Conservation (phyloP, 345 rosid species). For the Hypericum perforatum region DNA sequence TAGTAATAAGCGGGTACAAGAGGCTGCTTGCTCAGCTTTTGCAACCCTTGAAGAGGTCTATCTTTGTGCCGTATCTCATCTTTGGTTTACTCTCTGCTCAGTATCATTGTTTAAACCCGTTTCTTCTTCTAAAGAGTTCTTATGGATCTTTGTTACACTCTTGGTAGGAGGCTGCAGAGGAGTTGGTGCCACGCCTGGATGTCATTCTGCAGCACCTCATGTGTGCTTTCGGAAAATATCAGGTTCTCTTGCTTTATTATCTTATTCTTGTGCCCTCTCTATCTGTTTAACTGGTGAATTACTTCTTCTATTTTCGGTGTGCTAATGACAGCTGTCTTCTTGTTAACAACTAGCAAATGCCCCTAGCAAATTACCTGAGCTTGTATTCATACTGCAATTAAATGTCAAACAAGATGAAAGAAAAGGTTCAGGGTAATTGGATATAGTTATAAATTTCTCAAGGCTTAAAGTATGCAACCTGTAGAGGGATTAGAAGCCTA, state of each 20-base stretch:
- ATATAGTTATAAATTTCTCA: too few species aligned
- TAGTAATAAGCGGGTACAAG: slow-evolving; percentile 91
- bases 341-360: too few species aligned
- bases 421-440: too few species aligned
- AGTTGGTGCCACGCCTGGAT: slow-evolving; percentile 68
- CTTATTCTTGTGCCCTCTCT: neutral
- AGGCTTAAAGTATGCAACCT: too few species aligned
- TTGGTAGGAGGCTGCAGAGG: slow-evolving; percentile 82
- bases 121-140: too few species aligned
- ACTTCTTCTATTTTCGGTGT: too few species aligned
- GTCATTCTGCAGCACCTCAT: slow-evolving; percentile 86
- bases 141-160: slow-evolving; percentile 8
- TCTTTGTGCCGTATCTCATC: slow-evolving; percentile 7
- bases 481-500: too few species aligned
- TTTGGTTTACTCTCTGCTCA: slow-evolving; percentile 5
- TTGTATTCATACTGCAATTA: too few species aligned
- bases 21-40: slow-evolving; percentile 99
- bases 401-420: too few species aligned
- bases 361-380: too few species aligned
- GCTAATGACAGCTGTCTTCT: too few species aligned
- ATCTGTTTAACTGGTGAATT: too few species aligned
- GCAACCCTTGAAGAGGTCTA: slow-evolving; percentile 93
- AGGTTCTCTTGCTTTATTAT: slow-evolving; percentile 49
- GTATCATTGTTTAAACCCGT: slow-evolving; percentile 4
- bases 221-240: slow-evolving; percentile 97